Evolutionary conservation across 2,329 filamentous ascomycete genomes (phyloP), one percentile per base, ranked within the genome.

Genomic region (Tolypocladium paradoxum): DNA sequence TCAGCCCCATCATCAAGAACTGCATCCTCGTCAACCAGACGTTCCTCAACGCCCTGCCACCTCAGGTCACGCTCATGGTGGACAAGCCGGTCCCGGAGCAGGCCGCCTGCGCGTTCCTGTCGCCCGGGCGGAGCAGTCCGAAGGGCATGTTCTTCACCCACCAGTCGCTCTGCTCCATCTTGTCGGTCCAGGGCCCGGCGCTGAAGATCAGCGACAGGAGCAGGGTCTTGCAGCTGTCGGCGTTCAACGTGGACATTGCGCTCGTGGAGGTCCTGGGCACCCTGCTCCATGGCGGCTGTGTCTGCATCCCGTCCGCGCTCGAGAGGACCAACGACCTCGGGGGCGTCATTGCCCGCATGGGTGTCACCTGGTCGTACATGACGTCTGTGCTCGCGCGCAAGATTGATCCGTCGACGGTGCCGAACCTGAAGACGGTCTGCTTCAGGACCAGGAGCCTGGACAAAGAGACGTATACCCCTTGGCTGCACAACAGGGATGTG

Each of bases 111-210:
- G 73, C 83, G 3, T 75, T 87, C 5, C 82, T 85, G 56, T 78
- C 79, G 0, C 79, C 78, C 0, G 63, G 63, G 7, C 76, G 76
- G 49, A 75, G 73, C 50, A 57, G 53, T 46, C 78, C 80, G 0
- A 81, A 82, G 54, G 83, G 81, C 1, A 78, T 83, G 14, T 78
- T 84, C 20, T 79, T 85, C 55, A 79, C 78, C 8, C 84, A 88
- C 59, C 69, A 70, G 0, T 76, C 80, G 1, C 70, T 85, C 1
- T 78, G 78, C 1, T 79, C 81, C 0, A 72, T 75, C 0, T 75
- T 81, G 48, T 60, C 75, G 3, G 73, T 74, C 0, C 77, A 84
- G 59, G 76, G 73, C 0, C 67, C 72, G 0, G 72, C 74, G 0
- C 65, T 84, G 2, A 69, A 73, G 2, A 78, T 82, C 50, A 72